Evolutionary conservation across 208 protist genomes (phyloP).

Genomic region (Porcisia hertigi): DNA sequence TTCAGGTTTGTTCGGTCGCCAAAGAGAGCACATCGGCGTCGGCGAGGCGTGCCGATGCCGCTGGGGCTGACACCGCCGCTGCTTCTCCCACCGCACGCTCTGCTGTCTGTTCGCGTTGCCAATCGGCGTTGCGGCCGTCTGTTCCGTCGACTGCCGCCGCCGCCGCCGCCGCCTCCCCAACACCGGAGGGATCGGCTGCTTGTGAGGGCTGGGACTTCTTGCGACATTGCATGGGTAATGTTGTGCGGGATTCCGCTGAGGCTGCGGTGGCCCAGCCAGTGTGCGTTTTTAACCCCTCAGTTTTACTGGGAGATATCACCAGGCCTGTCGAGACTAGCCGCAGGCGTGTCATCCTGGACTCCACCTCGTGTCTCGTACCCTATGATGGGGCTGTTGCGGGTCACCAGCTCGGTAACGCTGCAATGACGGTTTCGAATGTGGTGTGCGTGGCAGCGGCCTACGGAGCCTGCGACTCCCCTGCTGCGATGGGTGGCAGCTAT

Average conservation of each 20-base stretch:
- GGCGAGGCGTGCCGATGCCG: background rate
- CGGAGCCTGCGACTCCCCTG: background rate
- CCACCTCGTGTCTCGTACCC: slow-evolving; percentile 22
- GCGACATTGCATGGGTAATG: slow-evolving; percentile 11
- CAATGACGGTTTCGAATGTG: background rate
- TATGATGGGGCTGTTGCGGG: slow-evolving; percentile 17
- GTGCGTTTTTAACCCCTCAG: slow-evolving; percentile 23
- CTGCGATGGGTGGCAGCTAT: background rate
- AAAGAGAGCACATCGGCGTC: background rate
- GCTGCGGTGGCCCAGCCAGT: slow-evolving; percentile 3
- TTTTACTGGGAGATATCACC: slow-evolving; percentile 10
- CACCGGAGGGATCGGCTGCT: background rate
- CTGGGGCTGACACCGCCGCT: background rate
- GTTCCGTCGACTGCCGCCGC: background rate
- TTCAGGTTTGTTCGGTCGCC: background rate
- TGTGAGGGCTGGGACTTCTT: slow-evolving; percentile 18
- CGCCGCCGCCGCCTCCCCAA: background rate
- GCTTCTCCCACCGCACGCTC: background rate
- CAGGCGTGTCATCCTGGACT: slow-evolving; percentile 22
- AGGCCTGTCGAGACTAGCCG: slow-evolving; percentile 7
- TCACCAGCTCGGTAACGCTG: background rate
- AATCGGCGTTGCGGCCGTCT: background rate
- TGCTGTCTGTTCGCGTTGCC: background rate
- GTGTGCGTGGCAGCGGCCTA: slow-evolving; percentile 33
- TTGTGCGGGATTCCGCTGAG: background rate